Evolutionary conservation across 1,284 basidiomycete species (phyloP), one percentile per base, ranked within the genome.

Genomic region (Sphagnurus paluster): DNA sequence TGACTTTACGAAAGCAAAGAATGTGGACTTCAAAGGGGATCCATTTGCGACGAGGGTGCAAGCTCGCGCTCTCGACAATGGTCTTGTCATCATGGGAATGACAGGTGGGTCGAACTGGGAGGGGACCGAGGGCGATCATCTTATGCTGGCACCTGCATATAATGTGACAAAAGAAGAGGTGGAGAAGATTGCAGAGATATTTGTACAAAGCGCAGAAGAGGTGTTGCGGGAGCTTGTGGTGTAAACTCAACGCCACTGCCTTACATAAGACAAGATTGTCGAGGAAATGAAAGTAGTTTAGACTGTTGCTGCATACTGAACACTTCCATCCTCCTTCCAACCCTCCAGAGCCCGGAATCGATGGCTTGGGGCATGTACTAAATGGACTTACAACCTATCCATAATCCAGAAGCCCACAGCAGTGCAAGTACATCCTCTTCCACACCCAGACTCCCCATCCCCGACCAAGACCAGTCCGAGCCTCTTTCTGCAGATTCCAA

Each of bases 341-440:
- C 58, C 54, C 61, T 63, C n/a, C 63, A 65, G 55, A 68, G 59
- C 58, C 60, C 64, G 72, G 75, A 60, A 82, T 86, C 84, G 79
- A 88, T 88, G 85, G 85, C 86, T 80, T 79, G 78, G 78, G 70
- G 82, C 75, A 82, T 77, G 73, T 72, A 79, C 83, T 87, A 87
- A 87, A 88, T 88, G 85, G 85, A 88, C 82, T 79, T 84, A 80
- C 72, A 74, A 82, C 74, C 75, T 72, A 73, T 70, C 65, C 71
- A 85, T 74, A 72, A 75, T 64, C 75, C 74, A 76, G 79, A 81
- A 79, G 80, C 79, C 77, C 79, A 77, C 67, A 79, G 70, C 69
- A 80, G 72, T 75, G 75, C 79, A 67, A 81, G 74, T 69, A 65
- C 72, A 68, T 68, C 65, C 61, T 68, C 53, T 55, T 45, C 61